phyloP scores from a whole-genome alignment of 2,329 filamentous ascomycete genomes.

The Talaromyces sp. region DNA sequence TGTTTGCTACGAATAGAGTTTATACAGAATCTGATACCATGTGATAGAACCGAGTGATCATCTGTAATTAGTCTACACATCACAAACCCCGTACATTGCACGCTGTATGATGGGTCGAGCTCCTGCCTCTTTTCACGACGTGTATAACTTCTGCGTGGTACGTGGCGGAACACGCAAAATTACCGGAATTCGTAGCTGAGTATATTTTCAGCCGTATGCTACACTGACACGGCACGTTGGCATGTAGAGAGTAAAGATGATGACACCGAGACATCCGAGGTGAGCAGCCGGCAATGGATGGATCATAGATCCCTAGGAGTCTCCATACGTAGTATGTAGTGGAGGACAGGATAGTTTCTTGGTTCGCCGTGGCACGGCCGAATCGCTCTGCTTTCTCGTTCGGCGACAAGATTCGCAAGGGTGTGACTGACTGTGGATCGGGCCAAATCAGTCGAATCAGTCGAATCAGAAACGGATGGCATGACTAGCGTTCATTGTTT shows the following conservation, averaged over 20 bases:
- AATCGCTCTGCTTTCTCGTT: slow-evolving; percentile 7
- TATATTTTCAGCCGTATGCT: neutral
- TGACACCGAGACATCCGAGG: slow-evolving; percentile 11
- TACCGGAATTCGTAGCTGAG: neutral
- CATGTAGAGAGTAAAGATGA: no score
- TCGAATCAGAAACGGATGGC: neutral
- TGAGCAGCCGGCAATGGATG: neutral
- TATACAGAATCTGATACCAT: neutral
- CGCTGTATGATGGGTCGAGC: neutral
- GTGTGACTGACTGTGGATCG: neutral
- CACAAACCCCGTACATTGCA: neutral
- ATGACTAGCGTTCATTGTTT: neutral
- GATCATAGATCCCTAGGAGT: neutral
- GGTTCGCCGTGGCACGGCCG: slow-evolving; percentile 1
- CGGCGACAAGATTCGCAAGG: neutral
- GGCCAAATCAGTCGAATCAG: neutral
- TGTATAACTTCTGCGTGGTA: neutral
- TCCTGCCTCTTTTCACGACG: neutral
- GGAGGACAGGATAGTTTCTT: neutral
- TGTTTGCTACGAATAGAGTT: neutral
- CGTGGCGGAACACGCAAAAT: neutral
- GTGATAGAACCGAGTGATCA: neutral
- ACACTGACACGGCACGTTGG: neutral
- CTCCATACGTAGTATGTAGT: neutral
- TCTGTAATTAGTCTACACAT: neutral